phyloP scores from a whole-genome alignment of 2,329 filamentous ascomycete genomes.

The Claviceps purpurea region DNA sequence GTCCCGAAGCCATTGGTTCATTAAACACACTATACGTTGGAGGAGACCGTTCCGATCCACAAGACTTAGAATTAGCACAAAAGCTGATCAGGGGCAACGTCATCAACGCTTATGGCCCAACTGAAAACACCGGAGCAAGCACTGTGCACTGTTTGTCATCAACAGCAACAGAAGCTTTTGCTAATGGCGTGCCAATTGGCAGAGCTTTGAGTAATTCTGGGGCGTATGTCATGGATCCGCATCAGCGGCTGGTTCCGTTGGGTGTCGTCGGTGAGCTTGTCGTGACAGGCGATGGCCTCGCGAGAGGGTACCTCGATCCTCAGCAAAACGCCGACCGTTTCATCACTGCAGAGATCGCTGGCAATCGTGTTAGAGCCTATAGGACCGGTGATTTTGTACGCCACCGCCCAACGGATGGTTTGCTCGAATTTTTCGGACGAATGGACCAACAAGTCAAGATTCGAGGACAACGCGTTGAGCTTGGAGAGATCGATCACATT shows the following conservation, averaged over 20 bases:
- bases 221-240: conserved; percentile 13
- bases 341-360: conserved; percentile 6
- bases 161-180: not conserved
- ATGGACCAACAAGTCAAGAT: conserved; percentile 18
- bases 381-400: conserved; percentile 16
- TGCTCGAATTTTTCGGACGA: conserved; percentile 16
- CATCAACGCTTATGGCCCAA: conserved; percentile 6
- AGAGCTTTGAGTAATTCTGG: not conserved
- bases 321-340: conserved; percentile 8
- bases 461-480: conserved; percentile 18
- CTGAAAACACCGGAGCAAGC: not conserved
- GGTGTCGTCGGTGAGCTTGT: conserved; percentile 17
- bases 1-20: not conserved
- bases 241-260: conserved; percentile 11
- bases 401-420: conserved; percentile 10
- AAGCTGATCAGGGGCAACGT: not conserved
- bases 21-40: not conserved
- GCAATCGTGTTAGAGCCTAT: conserved; percentile 9
- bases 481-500: conserved; percentile 15
- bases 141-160: not conserved
- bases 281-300: conserved; percentile 14
- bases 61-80: not conserved
- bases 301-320: conserved; percentile 11
- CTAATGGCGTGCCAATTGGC: not conserved
- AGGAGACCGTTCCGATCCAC: not conserved